Base-by-base conservation (phyloP, 208 protist genomes). In the Wallacemonas sp. region DNA sequence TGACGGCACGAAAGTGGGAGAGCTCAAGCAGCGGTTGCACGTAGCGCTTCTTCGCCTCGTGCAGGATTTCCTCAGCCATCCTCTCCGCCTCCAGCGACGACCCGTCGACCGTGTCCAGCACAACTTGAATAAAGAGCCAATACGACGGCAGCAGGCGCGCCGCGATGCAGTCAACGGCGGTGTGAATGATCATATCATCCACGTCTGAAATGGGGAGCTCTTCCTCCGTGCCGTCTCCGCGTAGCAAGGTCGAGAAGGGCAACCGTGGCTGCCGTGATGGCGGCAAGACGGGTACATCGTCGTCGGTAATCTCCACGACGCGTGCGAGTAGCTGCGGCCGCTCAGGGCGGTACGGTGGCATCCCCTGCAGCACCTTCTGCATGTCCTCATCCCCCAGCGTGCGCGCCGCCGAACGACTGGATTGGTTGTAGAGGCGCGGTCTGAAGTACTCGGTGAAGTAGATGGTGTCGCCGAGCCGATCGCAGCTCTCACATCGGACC, bases 61-160 rank as follows among this genome's bases (percentile, higher is more conserved):
- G 1, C 34, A 77, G 29, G 43, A 83, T 67, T 0, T 0, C 14
- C 61, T 72, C 32, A 23, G 69, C 57, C 26, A 65, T 32, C 30
- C 23, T 17, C 41, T 55, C 43, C 55, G 57, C 49, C 39, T 61
- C 39, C n/a, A 16, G 48, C n/a, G 62, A 57, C 1, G 57, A 17
- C 11, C 33, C 56, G 6, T 72, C 68, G 19, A 24, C 26, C 24
- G 49, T 38, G 61, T 55, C 68, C 0, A 83, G 30, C n/a, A 73
- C 61, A 8, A 83, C 72, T 66, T 64, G 65, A 30, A 79, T 9
- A 36, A 79, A 66, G 3, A 83, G 38, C 4, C 39, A 33, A 56
- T 61, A 70, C 12, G 65, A 61, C 11, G 61, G 49, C 9, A 83
- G 64, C 14, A 82, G 30, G n/a, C 26, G 66, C 2, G 27, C 41